Evolutionary conservation across 257 asterid species (phyloP).

Genomic region (Solanum piurae): DNA sequence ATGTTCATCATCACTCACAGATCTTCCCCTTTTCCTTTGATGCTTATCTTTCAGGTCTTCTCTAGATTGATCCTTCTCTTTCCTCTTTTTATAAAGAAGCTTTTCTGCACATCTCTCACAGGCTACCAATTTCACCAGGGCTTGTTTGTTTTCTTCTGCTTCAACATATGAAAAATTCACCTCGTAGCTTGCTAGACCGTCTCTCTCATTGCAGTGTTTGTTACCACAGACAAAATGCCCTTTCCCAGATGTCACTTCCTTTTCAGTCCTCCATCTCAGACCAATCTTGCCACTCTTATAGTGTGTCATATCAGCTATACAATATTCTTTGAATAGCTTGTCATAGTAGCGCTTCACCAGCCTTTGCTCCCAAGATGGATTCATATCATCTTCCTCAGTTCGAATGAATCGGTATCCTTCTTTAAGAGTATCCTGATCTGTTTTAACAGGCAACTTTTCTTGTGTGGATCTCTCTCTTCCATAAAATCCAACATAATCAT

Average conservation of each 20-base stretch:
- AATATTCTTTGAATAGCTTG: constrained; percentile 96
- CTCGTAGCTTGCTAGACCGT: constrained; percentile 87
- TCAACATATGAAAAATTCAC: constrained; percentile 86
- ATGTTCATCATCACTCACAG: constrained; percentile 35
- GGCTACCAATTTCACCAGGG: constrained; percentile 83
- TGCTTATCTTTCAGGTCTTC: constrained; percentile 29
- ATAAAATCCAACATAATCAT: constrained; percentile 72
- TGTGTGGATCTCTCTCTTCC: constrained; percentile 44
- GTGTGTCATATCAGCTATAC: constrained; percentile 96
- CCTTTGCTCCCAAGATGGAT: constrained; percentile 91
- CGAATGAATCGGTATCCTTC: constrained; percentile 78
- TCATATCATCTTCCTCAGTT: constrained; percentile 78
- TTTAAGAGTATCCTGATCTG: constrained; percentile 92
- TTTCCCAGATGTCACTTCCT: constrained; percentile 97
- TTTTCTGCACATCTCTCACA: constrained; percentile 94
- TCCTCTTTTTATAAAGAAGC: constrained; percentile 68
- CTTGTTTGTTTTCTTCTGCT: constrained; percentile 98
- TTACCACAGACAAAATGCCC: constrained; percentile 96
- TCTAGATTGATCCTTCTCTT: constrained; percentile 52
- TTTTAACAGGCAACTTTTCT: constrained; percentile 60
- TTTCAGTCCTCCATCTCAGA: constrained; percentile 96
- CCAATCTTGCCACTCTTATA: constrained; percentile 99
- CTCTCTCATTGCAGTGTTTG: constrained; percentile 67
- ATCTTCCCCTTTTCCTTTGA: constrained; percentile 63
- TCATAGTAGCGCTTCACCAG: constrained; percentile 84